phyloP scores from a whole-genome alignment of 1,139 yeast genomes.

The Groenewaldozyma auringiensis region DNA sequence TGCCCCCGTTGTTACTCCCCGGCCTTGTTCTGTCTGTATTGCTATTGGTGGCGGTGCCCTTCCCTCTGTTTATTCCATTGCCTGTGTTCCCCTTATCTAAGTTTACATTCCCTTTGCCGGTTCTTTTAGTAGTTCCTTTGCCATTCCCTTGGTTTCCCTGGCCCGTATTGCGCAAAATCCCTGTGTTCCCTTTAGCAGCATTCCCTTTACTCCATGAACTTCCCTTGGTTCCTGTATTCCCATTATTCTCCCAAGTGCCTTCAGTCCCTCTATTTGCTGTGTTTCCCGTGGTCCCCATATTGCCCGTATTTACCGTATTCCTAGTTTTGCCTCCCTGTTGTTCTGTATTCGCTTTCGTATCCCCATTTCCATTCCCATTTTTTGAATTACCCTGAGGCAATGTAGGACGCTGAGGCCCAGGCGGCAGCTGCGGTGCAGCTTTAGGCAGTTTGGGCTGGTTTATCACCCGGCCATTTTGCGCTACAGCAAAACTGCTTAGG shows the following conservation, averaged over 20 bases:
- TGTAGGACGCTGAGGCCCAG: not conserved
- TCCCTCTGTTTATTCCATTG: not conserved
- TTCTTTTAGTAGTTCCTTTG: too few relatives aligned
- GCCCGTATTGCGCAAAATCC: not conserved
- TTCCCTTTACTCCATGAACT: too few relatives aligned
- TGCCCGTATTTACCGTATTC: not conserved
- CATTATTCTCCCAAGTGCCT: too few relatives aligned
- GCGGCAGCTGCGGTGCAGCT: not conserved
- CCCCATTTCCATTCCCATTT: not conserved
- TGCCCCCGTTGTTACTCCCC: too few relatives aligned
- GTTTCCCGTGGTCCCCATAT: not conserved
- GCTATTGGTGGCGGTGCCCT: not conserved
- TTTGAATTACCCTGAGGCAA: not conserved
- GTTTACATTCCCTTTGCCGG: too few relatives aligned
- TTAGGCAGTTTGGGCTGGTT: not conserved
- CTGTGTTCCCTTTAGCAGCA: not conserved
- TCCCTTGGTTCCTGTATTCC: not conserved
- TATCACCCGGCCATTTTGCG: too few relatives aligned
- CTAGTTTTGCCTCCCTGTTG: not conserved
- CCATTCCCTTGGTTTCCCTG: not conserved
- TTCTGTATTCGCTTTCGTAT: not conserved
- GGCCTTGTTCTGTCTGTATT: not conserved
- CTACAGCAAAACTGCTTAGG: too few relatives aligned
- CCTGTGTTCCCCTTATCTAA: not conserved
- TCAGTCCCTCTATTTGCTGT: not conserved